Conservation (phyloP, 352 stramenopile genomes). For the Globisporangium irregulare region DNA sequence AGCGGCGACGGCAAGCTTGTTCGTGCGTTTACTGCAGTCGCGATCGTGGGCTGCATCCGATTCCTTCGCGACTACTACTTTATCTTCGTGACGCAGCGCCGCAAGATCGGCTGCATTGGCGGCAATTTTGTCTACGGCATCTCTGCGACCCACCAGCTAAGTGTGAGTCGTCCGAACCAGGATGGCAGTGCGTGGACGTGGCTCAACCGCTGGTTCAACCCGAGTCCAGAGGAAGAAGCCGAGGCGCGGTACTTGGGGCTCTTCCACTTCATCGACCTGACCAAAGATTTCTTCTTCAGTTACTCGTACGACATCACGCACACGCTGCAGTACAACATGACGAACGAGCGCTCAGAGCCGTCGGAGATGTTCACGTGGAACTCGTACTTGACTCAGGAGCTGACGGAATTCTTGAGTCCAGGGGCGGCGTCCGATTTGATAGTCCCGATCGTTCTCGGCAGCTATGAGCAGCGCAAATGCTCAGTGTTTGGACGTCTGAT, state of each 20-base stretch:
- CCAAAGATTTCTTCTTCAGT: conserved; percentile 99
- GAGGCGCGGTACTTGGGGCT: conserved; percentile 93
- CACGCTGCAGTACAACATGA: conserved; percentile 98
- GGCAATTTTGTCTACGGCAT: conserved; percentile 98
- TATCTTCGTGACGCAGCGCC: conserved; percentile 96
- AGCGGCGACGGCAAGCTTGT: conserved; percentile 40
- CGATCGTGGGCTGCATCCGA: conserved; percentile 97
- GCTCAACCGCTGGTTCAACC: conserved; percentile 83
- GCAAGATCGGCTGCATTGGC: conserved; percentile 96
- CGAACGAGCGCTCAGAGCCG: conserved; percentile 64
- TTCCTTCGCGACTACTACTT: conserved; percentile 99
- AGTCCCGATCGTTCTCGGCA: conserved; percentile 91
- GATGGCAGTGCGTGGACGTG: conserved; percentile 60
- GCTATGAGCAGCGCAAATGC: conserved; percentile 96
- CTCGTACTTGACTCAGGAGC: conserved; percentile 93
- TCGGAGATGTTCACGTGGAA: conserved; percentile 98
- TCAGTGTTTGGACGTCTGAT: conserved; percentile 95
- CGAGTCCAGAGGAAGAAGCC: conserved; percentile 76
- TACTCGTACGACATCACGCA: conserved; percentile 99
- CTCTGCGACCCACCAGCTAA: conserved; percentile 90
- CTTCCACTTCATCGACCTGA: conserved; percentile 98
- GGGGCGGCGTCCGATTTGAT: conserved; percentile 85
- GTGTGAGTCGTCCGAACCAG: conserved; percentile 58
- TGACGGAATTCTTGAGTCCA: conserved; percentile 83
- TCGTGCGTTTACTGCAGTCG: conserved; percentile 90